phyloP scores from a whole-genome alignment of 2,329 filamentous ascomycete species.

The Curvularia lunata region DNA sequence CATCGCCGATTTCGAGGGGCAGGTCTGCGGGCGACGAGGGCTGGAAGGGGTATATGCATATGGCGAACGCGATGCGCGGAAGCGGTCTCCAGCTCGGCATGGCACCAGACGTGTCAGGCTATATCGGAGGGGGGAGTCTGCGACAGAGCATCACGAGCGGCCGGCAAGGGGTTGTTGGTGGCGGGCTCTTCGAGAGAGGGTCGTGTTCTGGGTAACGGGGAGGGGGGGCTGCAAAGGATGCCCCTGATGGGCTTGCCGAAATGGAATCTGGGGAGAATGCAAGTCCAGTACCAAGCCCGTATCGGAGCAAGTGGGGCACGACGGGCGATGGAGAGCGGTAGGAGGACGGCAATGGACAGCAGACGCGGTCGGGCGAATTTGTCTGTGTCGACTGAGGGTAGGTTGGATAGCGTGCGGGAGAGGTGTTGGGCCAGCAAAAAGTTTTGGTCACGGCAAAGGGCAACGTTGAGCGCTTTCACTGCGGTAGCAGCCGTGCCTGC shows the following conservation, averaged over 20 bases:
- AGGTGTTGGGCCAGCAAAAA: slow-evolving; percentile 13
- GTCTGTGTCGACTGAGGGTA: slow-evolving; percentile 4
- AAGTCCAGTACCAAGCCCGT: slow-evolving; percentile 4
- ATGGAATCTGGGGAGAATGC: slow-evolving; percentile 19
- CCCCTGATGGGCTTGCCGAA: slow-evolving; percentile 22
- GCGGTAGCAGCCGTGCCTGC: slow-evolving; percentile 25
- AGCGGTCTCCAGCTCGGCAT: slow-evolving; percentile 84
- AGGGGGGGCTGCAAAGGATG: slow-evolving; percentile 15
- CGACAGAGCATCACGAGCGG: slow-evolving; percentile 43
- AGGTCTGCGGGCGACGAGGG: slow-evolving; percentile 87
- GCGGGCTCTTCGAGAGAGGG: slow-evolving; percentile 10
- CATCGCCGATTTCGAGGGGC: slow-evolving; percentile 95
- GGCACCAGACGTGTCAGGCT: slow-evolving; percentile 41
- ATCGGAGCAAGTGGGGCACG: slow-evolving; percentile 19
- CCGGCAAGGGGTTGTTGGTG: slow-evolving; percentile 2
- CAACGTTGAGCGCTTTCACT: slow-evolving; percentile 9
- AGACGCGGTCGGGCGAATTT: neutral
- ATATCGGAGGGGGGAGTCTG: slow-evolving; percentile 33
- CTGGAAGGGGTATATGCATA: slow-evolving; percentile 93
- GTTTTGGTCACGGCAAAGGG: slow-evolving; percentile 3
- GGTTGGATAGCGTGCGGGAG: slow-evolving; percentile 3
- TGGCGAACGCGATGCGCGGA: slow-evolving; percentile 95
- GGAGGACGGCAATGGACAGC: neutral
- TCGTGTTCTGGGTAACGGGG: neutral
- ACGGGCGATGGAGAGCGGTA: neutral